phyloP scores from a whole-genome alignment of 768 basidiomycete genomes.

The Lanmaoa pseudosensibilis region DNA sequence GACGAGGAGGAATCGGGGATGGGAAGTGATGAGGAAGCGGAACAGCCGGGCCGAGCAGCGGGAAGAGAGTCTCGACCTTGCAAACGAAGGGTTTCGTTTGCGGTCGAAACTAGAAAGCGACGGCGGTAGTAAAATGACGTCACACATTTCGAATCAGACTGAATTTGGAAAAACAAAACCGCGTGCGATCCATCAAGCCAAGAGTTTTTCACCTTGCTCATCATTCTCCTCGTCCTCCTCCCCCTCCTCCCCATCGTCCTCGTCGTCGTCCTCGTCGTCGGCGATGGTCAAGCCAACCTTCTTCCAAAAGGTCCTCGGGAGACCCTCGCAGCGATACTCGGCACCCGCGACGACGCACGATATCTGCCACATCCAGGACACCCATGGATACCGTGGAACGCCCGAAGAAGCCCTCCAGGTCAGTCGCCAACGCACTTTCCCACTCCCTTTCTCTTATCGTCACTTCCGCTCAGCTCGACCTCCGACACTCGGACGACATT shows the following conservation, averaged over 20 bases:
- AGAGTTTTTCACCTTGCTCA: slow-evolving; percentile 1
- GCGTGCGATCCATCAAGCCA: slow-evolving; percentile 13
- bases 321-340: slow-evolving; percentile 63
- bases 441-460: slow-evolving; percentile 4
- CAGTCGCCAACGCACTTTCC: slow-evolving; percentile 5
- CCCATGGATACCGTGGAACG: slow-evolving; percentile 7
- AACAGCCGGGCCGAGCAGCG: slow-evolving; percentile 39
- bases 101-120: slow-evolving; percentile 24
- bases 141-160: slow-evolving; percentile 21
- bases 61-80: slow-evolving; percentile 29
- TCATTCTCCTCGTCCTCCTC: not conserved
- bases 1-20: slow-evolving; percentile 33
- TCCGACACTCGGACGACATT: slow-evolving; percentile 26
- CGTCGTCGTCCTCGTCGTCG: slow-evolving; percentile 9
- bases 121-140: slow-evolving; percentile 20
- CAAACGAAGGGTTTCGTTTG: slow-evolving; percentile 51
- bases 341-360: slow-evolving; percentile 23
- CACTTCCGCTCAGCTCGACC: slow-evolving; percentile 14
- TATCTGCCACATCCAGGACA: slow-evolving; percentile 1
- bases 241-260: not conserved
- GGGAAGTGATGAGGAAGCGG: slow-evolving; percentile 38
- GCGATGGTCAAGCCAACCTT: slow-evolving; percentile 57
- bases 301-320: slow-evolving; percentile 58
- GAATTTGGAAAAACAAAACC: slow-evolving; percentile 21
- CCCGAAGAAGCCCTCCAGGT: slow-evolving; percentile 19